A percentile compares a stretch with the other conserved stretches of the same genome.
Conservation (phyloP, 371 early-diverging fungal genomes). For the Mucor irregularis region DNA sequence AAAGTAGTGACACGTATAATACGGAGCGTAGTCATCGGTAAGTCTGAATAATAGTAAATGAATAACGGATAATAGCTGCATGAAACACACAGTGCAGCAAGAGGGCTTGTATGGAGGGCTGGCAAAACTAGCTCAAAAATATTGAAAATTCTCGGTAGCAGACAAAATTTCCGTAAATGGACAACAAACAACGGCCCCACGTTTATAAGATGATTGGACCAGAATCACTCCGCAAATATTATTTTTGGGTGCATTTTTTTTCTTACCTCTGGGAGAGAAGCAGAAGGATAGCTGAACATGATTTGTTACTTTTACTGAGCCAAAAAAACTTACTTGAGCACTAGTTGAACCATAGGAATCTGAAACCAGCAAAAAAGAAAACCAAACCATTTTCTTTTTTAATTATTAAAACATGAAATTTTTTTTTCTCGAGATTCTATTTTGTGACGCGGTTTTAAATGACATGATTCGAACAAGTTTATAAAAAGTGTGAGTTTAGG, state of each 20-base stretch:
- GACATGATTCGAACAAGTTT: neutral
- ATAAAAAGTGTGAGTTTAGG: no score
- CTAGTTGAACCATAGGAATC: neutral
- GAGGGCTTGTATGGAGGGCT: no score
- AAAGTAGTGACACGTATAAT: no score
- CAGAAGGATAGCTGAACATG: neutral
- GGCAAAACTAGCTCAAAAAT: no score
- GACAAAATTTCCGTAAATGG: neutral
- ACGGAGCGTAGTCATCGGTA: no score
- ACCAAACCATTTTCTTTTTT: slow-evolving; percentile 1
- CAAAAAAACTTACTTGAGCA: neutral
- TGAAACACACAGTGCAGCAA: no score
- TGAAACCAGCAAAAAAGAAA: no score
- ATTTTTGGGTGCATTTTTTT: neutral
- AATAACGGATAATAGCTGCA: no score
- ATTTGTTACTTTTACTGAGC: neutral
- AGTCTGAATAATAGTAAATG: no score
- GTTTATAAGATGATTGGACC: slow-evolving; percentile 9
- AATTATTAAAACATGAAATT: neutral
- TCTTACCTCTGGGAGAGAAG: neutral
- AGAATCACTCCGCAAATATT: slow-evolving; percentile 3
- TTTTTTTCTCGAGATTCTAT: slow-evolving; percentile 2
- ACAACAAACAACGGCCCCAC: slow-evolving; percentile 1
- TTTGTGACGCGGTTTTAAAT: slow-evolving; percentile 6
- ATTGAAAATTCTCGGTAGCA: neutral